Evolutionary conservation across 345 rosid species (phyloP).

Genomic region (Raphanus raphanistrum): DNA sequence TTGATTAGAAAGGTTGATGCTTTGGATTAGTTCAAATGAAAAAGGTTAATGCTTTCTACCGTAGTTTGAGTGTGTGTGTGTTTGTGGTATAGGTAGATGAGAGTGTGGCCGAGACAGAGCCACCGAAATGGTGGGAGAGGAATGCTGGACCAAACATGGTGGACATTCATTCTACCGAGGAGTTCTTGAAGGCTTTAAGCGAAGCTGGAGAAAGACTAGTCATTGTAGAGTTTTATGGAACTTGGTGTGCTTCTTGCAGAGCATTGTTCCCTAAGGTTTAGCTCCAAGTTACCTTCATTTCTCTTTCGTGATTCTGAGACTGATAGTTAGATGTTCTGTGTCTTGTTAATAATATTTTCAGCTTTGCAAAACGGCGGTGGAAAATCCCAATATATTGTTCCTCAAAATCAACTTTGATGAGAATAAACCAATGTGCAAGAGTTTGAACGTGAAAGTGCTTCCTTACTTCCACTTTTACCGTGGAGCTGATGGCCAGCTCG

Average conservation of each 20-base stretch:
- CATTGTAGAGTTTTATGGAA: constrained; percentile 91
- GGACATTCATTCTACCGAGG: constrained; percentile 86
- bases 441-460: constrained; percentile 81
- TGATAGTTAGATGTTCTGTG: not conserved
- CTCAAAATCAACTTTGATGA: constrained; percentile 88
- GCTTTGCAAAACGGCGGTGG: constrained; percentile 82
- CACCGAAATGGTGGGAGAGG: constrained; percentile 94
- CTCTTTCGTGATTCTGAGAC: not conserved
- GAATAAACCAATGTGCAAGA: constrained; percentile 89
- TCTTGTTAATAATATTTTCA: constrained; percentile 29
- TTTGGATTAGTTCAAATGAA: not conserved
- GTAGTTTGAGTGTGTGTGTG: constrained; percentile 6
- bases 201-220: constrained; percentile 82
- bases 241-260: constrained; percentile 95
- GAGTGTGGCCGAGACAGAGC: constrained; percentile 58
- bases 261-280: constrained; percentile 81
- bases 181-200: constrained; percentile 68
- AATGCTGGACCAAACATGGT: constrained; percentile 82
- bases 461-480: constrained; percentile 91
- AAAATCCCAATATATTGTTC: constrained; percentile 68
- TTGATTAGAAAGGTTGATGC: not conserved
- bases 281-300: not conserved
- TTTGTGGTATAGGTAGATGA: constrained; percentile 32
- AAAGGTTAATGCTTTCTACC: not conserved
- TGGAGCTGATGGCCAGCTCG: constrained; percentile 81